A percentile compares a stretch with the other conserved stretches of the same genome.
phyloP scores from a whole-genome alignment of 75 land plant genomes.

The Picea sitchensis region DNA sequence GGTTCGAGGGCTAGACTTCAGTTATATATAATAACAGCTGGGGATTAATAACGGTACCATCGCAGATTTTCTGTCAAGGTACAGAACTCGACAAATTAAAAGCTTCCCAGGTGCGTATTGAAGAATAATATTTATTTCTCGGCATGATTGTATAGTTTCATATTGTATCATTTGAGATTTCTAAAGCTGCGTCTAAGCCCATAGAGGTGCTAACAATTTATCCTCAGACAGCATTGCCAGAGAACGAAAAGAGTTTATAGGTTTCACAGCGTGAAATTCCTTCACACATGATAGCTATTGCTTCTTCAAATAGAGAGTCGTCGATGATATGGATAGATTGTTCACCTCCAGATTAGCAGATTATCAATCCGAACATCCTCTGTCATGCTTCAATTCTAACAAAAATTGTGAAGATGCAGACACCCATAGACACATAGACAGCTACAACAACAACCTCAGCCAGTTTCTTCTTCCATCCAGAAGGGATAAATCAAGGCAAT shows the following conservation, averaged over 20 bases:
- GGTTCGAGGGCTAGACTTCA: not conserved
- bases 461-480: not conserved
- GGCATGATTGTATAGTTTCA: not conserved
- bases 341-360: conserved; percentile 12
- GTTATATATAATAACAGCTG: not conserved
- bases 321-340: conserved; percentile 8
- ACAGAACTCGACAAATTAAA: not conserved
- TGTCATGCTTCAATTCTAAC: conserved; percentile 1
- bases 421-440: not conserved
- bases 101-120: conserved; percentile 1
- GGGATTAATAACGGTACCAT: not conserved
- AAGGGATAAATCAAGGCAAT: not conserved
- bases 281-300: not conserved
- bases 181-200: too few relatives aligned
- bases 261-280: not conserved
- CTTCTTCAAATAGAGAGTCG: too few relatives aligned
- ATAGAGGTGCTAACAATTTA: not conserved
- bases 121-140: not conserved
- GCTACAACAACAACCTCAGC: not conserved
- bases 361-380: not conserved
- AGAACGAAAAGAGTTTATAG: not conserved
- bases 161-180: not conserved
- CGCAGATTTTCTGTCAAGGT: not conserved
- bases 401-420: not conserved
- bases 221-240: not conserved